A percentile compares a stretch with the other conserved stretches of the same genome.
phyloP scores from a whole-genome alignment of 179 eudicot species.

The Spinacia oleracea region DNA sequence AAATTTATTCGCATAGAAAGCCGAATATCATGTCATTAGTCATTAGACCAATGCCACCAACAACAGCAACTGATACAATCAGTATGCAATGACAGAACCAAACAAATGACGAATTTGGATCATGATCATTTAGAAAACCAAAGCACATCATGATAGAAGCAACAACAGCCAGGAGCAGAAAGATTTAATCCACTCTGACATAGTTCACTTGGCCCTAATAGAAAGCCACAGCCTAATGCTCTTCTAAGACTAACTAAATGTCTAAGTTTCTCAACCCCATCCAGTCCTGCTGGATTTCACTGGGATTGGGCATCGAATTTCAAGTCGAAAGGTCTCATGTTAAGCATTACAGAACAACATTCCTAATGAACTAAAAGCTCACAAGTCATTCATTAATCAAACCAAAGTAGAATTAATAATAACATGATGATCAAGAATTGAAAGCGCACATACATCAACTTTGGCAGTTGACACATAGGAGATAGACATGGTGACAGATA shows the following conservation, averaged over 20 bases:
- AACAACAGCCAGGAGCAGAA: background rate
- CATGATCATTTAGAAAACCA: background rate
- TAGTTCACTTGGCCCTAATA: background rate
- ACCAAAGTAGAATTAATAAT: background rate
- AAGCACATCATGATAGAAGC: background rate
- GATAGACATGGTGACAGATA: conserved; percentile 44
- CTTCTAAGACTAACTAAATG: background rate
- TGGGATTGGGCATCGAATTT: background rate
- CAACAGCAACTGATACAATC: background rate
- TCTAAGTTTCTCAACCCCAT: background rate
- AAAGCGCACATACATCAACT: conserved; percentile 39
- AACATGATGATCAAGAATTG: background rate
- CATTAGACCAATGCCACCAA: background rate
- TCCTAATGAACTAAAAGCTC: background rate
- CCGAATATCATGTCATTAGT: background rate
- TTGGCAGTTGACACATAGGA: conserved; percentile 44
- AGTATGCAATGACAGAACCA: background rate
- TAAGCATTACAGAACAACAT: background rate
- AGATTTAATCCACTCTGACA: background rate
- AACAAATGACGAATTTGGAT: background rate
- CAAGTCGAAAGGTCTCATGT: background rate
- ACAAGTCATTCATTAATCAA: background rate
- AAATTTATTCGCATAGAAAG: background rate
- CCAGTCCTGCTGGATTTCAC: background rate
- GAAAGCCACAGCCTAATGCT: background rate